A percentile compares a stretch with the other conserved stretches of the same genome.
phyloP scores from a whole-genome alignment of 2,329 filamentous ascomycete genomes.

The Colletotrichum falcatum region DNA sequence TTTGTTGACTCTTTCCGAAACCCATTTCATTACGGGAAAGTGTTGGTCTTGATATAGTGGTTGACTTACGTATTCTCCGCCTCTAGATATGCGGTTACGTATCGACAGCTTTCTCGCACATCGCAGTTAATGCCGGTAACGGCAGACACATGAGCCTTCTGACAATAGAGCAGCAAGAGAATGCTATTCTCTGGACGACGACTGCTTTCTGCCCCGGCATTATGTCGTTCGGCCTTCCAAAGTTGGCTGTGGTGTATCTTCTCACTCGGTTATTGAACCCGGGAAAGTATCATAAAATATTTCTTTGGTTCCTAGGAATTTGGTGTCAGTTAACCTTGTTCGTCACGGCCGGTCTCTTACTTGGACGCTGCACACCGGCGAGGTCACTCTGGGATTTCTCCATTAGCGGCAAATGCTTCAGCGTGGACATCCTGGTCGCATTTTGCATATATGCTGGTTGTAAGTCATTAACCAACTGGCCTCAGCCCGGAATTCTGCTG shows the following conservation, averaged over 20 bases:
- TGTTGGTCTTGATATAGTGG: too few species aligned
- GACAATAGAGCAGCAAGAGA: constrained; percentile 45
- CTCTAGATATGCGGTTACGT: constrained; percentile 15
- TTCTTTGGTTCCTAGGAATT: constrained; percentile 53
- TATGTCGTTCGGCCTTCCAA: constrained; percentile 55
- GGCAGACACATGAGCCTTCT: constrained; percentile 54
- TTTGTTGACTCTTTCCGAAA: constrained; percentile 24
- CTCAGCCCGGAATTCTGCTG: not conserved
- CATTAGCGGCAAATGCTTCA: constrained; percentile 51
- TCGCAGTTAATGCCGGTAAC: constrained; percentile 53
- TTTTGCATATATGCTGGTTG: constrained; percentile 55
- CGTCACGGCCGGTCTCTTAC: constrained; percentile 54
- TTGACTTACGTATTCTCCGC: not conserved
- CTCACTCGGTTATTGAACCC: constrained; percentile 54
- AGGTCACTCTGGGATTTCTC: constrained; percentile 54
- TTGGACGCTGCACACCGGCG: constrained; percentile 56
- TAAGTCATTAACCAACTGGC: constrained; percentile 40
- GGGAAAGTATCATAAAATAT: constrained; percentile 47
- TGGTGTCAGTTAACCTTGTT: constrained; percentile 48
- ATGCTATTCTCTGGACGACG: constrained; percentile 51
- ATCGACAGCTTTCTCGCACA: constrained; percentile 50
- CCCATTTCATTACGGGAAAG: too few species aligned
- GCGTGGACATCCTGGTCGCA: constrained; percentile 50
- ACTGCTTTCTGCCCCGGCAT: constrained; percentile 53
- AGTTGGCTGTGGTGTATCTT: constrained; percentile 55